Conservation (phyloP, 2,329 filamentous ascomycete species). For the Raffaelea albimanens region DNA sequence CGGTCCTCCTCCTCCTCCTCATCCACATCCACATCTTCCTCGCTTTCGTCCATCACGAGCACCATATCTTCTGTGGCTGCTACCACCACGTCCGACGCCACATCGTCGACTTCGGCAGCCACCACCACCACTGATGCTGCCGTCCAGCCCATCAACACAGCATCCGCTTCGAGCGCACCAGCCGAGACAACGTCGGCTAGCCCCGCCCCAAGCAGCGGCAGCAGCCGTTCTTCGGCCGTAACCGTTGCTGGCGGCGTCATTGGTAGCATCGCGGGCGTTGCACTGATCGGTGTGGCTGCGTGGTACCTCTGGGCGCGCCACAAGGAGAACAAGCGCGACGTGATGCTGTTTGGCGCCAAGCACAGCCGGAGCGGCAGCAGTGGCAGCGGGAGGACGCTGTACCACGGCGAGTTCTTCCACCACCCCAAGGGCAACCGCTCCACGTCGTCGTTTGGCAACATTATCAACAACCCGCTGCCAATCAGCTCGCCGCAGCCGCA, state of each 20-base stretch:
- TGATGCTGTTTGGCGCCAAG: constrained; percentile 2
- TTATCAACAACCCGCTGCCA: constrained; percentile 49
- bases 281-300: constrained; percentile 28
- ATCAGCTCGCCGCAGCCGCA: constrained; percentile 47
- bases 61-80: constrained; percentile 13
- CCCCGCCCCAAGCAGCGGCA: constrained; percentile 25
- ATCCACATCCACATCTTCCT: constrained; percentile 14
- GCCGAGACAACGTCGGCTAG: constrained; percentile 11
- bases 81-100: constrained; percentile 13
- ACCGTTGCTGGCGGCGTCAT: constrained; percentile 38
- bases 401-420: constrained; percentile 7
- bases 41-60: constrained; percentile 10
- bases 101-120: constrained; percentile 12
- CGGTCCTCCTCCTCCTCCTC: constrained; percentile 14
- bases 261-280: constrained; percentile 32
- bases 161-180: neutral
- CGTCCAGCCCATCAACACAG: constrained; percentile 2
- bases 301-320: constrained; percentile 25
- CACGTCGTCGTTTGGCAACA: constrained; percentile 34
- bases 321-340: constrained; percentile 19
- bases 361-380: constrained; percentile 7
- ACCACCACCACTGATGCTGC: constrained; percentile 3
- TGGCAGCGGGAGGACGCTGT: neutral
- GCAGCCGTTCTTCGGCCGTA: constrained; percentile 22
- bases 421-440: constrained; percentile 17